A percentile compares a stretch with the other conserved stretches of the same genome.
phyloP scores from a whole-genome alignment of 306 rosid genomes.

The Canavalia ensiformis region DNA sequence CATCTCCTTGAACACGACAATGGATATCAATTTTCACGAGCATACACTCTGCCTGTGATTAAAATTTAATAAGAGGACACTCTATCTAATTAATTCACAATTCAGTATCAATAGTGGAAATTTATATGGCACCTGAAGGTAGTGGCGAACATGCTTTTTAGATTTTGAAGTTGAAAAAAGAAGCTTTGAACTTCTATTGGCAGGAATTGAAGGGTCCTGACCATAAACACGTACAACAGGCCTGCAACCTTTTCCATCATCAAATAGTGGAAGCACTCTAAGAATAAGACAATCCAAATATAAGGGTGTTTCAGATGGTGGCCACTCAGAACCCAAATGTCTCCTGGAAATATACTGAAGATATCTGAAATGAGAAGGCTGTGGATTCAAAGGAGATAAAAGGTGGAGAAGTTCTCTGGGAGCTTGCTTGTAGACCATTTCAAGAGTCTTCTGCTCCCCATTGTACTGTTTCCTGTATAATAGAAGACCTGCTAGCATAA shows the following conservation, averaged over 20 bases:
- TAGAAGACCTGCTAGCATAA: slow-evolving; percentile 95
- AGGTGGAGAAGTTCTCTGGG: slow-evolving; percentile 88
- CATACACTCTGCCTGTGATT: slow-evolving; percentile 90
- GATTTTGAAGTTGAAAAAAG: slow-evolving; percentile 73
- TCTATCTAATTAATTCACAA: slow-evolving; percentile 44
- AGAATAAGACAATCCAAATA: slow-evolving; percentile 87
- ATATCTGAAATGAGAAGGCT: slow-evolving; percentile 97
- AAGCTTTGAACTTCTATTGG: slow-evolving; percentile 88
- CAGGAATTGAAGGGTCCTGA: slow-evolving; percentile 81
- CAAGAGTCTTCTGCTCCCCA: slow-evolving; percentile 97
- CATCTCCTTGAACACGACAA: slow-evolving; percentile 95
- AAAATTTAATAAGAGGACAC: slow-evolving; percentile 57
- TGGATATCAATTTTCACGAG: slow-evolving; percentile 86
- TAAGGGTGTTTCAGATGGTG: slow-evolving; percentile 87
- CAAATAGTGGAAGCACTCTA: slow-evolving; percentile 80
- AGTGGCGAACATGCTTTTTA: slow-evolving; percentile 64
- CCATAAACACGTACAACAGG: slow-evolving; percentile 86
- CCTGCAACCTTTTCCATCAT: slow-evolving; percentile 84
- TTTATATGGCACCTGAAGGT: slow-evolving; percentile 78
- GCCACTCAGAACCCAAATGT: slow-evolving; percentile 90
- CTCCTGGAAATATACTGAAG: slow-evolving; percentile 95
- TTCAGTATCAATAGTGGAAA: slow-evolving; percentile 45
- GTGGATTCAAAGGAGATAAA: slow-evolving; percentile 87
- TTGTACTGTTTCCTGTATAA: slow-evolving; percentile 86
- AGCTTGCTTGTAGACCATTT: slow-evolving; percentile 99